Evolutionary conservation across 441 rosid species (phyloP), one percentile per base, ranked within the genome.

Genomic region (Jatropha multifida): DNA sequence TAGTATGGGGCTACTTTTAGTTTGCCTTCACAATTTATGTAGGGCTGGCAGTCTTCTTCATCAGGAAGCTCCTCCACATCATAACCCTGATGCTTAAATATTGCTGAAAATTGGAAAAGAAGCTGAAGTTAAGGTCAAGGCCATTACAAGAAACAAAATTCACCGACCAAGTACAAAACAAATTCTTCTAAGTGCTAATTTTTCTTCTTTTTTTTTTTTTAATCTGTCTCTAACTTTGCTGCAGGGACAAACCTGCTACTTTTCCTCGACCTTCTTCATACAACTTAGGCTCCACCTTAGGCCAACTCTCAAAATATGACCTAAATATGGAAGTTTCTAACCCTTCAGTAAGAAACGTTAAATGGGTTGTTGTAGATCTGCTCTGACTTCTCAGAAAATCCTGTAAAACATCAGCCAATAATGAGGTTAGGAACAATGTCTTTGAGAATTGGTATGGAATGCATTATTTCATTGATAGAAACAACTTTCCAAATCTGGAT

Each of bases 241-340:
- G 20, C 72, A 27, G 75, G 56, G 76, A 80, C 85, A 52, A 67
- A 94, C 98, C 98, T 87, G 98, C 98, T 75, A 94, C 98, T 91
- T 91, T 92, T 79, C 84, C 97, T 82, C 97, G 86, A 71, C 98
- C 98, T 75, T 92, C 97, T 68, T 92, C 94, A 79, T 88, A 91
- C 69, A 94, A 85, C 69, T 84, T 89, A 73, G 88, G 79, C 68
- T 92, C 92, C 54, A 74, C 82, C 74, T 87, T 84, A 72, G 97
- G 93, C 98, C 97, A 92, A 60, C 86, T 78, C 68, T 83, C 84
- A 79, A 94, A 94, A 81, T 88, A 80, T 71, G 97, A 94, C 79
- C 85, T 86, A 80, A 94, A 94, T 37, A 74, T 41, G 67, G 88
- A 83, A 17, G 95, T 89, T 81, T 94, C 98, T 59, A 90, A 83